These are phyloP conservation scores for Leucosporidium scottii DNA, from an alignment of 768 basidiomycete species.

Conservation along the genomic window DNA sequence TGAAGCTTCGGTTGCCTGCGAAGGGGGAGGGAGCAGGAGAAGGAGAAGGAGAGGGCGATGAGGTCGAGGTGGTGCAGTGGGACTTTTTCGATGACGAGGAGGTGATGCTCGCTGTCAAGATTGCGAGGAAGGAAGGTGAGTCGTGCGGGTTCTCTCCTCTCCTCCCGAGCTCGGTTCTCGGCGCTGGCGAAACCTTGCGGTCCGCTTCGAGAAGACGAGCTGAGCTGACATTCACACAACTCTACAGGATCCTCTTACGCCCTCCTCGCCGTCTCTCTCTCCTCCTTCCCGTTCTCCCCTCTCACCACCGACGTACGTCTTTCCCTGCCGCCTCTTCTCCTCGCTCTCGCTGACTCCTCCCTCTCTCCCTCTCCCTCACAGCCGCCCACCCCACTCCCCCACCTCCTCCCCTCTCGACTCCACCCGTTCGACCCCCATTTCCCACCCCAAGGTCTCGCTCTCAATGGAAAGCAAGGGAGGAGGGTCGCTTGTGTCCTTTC, in stretches of 20 bases:
- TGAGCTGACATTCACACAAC: background rate
- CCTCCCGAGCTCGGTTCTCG: too few relatives aligned
- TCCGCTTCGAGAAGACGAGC: too few relatives aligned
- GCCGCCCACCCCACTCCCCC: background rate
- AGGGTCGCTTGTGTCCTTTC: background rate
- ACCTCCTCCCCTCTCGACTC: background rate
- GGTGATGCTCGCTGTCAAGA: background rate
- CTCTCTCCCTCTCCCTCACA: background rate
- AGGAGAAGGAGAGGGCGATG: background rate
- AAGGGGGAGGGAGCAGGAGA: background rate
- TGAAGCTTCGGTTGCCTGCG: background rate
- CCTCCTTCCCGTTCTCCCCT: background rate
- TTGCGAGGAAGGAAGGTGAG: background rate
- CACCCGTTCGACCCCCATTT: conserved; percentile 10
- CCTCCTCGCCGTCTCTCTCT: background rate
- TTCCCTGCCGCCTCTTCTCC: background rate
- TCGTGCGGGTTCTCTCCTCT: background rate
- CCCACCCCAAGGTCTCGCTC: background rate
- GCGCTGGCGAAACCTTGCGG: background rate
- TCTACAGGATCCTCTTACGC: background rate
- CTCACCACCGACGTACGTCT: background rate
- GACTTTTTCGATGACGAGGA: background rate
- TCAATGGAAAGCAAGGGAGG: background rate
- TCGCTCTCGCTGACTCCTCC: background rate
- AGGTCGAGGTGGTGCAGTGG: conserved; percentile 3